A percentile compares a stretch with the other conserved stretches of the same genome.
Evolutionary conservation across 1,139 yeast species (phyloP).

Genomic region (Lodderomyces margitis): DNA sequence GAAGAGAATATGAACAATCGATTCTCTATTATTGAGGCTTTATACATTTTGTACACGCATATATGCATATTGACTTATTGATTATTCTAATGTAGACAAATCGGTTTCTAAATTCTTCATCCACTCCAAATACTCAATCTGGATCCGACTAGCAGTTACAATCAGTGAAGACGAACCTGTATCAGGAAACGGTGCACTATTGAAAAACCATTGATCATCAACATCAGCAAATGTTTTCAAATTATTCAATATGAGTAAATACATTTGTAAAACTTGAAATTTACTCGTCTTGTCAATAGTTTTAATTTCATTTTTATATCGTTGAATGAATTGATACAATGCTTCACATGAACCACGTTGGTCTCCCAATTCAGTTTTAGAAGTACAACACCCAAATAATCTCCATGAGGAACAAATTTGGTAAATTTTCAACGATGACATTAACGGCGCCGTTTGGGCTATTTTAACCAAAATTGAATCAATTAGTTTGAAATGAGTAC

Average conservation of each 20-base stretch:
- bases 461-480: slow-evolving; percentile 39
- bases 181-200: slow-evolving; percentile 20
- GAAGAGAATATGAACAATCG: slow-evolving; percentile 1
- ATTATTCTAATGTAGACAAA: slow-evolving; percentile 7
- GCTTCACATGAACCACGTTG: slow-evolving; percentile 58
- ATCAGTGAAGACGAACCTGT: slow-evolving; percentile 14
- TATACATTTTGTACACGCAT: background rate
- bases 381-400: slow-evolving; percentile 25
- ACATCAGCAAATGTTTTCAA: slow-evolving; percentile 42
- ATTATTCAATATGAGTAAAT: slow-evolving; percentile 49
- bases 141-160: slow-evolving; percentile 31
- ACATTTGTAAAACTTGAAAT: slow-evolving; percentile 41
- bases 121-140: slow-evolving; percentile 36
- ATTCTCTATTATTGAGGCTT: slow-evolving; percentile 2
- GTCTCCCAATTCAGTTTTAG: slow-evolving; percentile 26
- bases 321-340: slow-evolving; percentile 50
- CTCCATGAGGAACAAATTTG: slow-evolving; percentile 59
- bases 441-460: slow-evolving; percentile 36
- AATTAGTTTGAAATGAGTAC: slow-evolving; percentile 29
- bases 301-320: slow-evolving; percentile 23
- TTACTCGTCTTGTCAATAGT: slow-evolving; percentile 32
- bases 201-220: slow-evolving; percentile 59
- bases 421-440: slow-evolving; percentile 46
- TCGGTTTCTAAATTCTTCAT: slow-evolving; percentile 31
- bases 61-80: slow-evolving; percentile 5